Percentiles rank a stretch among this genome's conserved stretches.
Conservation (phyloP, 2,329 filamentous ascomycete genomes). For the Diaporthe sp. region DNA sequence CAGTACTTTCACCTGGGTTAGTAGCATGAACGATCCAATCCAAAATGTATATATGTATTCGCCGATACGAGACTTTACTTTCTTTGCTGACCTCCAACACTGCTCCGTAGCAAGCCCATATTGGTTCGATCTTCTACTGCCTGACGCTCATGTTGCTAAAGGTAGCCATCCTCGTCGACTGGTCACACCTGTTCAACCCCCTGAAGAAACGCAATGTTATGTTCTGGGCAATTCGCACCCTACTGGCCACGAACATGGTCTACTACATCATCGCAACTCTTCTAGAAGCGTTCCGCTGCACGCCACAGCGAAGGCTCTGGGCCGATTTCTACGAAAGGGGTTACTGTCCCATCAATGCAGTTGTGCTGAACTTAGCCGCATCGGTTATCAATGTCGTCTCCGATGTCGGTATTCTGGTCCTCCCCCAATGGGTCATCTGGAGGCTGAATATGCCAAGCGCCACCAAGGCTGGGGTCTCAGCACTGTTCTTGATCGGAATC, state of each 20-base stretch:
- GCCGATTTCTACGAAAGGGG: background rate
- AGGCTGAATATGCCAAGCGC: background rate
- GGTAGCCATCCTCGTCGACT: background rate
- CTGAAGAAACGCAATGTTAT: background rate
- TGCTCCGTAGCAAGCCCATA: background rate
- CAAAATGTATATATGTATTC: background rate
- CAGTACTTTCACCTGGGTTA: background rate
- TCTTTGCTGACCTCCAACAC: background rate
- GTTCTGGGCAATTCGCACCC: background rate
- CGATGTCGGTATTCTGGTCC: background rate
- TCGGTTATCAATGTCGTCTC: background rate
- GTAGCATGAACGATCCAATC: background rate
- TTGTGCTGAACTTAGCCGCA: background rate
- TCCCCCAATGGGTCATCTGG: slow-evolving; percentile 12
- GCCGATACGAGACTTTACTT: background rate
- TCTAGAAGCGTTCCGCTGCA: background rate
- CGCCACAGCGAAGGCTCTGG: background rate
- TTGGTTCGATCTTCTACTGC: background rate
- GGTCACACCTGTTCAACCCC: slow-evolving; percentile 1
- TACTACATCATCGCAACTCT: background rate
- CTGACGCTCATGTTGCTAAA: background rate
- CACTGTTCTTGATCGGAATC: background rate
- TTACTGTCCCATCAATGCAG: background rate
- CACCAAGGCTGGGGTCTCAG: background rate
- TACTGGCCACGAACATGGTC: background rate